Conservation (phyloP, 768 basidiomycete species). For the Tricholoma hemisulphureum region DNA sequence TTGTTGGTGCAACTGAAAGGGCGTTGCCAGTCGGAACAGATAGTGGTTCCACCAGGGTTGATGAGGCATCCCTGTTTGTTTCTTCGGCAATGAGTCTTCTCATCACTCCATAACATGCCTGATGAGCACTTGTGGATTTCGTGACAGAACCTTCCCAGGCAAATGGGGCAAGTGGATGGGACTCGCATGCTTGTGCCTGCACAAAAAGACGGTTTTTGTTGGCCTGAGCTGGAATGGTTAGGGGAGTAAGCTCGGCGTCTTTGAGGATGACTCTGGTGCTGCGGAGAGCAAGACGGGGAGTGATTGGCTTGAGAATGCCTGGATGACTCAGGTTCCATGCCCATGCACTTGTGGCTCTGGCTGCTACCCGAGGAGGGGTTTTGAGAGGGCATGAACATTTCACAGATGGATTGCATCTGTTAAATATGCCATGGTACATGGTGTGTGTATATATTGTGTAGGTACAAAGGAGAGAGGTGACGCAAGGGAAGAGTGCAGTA, state of each 20-base stretch:
- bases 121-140: conserved; percentile 1
- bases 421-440: background rate
- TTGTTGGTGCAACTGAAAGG: conserved; percentile 22
- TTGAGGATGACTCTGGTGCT: background rate
- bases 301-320: background rate
- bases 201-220: background rate
- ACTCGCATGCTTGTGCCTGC: background rate
- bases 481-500: background rate
- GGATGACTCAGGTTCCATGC: background rate
- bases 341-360: background rate
- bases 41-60: background rate
- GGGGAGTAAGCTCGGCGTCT: background rate
- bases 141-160: conserved; percentile 25
- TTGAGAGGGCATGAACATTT: background rate
- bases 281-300: background rate
- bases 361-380: background rate
- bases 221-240: background rate
- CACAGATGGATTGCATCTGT: background rate
- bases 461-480: background rate
- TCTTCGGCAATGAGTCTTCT: conserved; percentile 28
- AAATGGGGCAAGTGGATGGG: conserved; percentile 30
- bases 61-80: no score
- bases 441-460: conserved; percentile 13
- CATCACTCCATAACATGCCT: conserved; percentile 22
- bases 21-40: conserved; percentile 38